These are phyloP conservation scores for Daedaleopsis nitida DNA, from an alignment of 768 basidiomycete species.

Conservation along the genomic window DNA sequence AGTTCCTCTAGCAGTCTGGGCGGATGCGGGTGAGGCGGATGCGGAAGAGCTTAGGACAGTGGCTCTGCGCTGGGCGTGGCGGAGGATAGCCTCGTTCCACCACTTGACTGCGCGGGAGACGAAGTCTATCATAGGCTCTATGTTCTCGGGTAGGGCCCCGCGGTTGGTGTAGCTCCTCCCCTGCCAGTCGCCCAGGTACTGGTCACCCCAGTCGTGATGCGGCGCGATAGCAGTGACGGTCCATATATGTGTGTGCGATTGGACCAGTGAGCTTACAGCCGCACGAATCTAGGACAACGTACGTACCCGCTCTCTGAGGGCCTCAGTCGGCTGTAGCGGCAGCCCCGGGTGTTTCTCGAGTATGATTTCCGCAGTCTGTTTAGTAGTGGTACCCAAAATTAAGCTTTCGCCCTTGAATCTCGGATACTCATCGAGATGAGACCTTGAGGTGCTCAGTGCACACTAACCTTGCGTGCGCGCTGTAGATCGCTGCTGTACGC, in stretches of 20 bases:
- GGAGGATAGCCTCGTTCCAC: slow-evolving; percentile 57
- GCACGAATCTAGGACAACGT: background rate
- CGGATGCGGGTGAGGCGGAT: too few relatives aligned
- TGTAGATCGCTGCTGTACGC: slow-evolving; percentile 75
- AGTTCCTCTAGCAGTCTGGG: too few relatives aligned
- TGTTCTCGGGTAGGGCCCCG: slow-evolving; percentile 18
- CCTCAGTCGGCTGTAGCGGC: slow-evolving; percentile 43
- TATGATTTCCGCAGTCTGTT: slow-evolving; percentile 69
- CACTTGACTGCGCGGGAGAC: slow-evolving; percentile 53
- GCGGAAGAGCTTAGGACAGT: too few relatives aligned
- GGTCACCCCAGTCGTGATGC: background rate
- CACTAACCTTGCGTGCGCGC: slow-evolving; percentile 62
- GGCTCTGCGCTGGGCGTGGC: slow-evolving; percentile 24
- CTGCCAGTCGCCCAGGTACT: slow-evolving; percentile 68
- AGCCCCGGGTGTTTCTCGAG: slow-evolving; percentile 53
- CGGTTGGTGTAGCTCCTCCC: slow-evolving; percentile 38
- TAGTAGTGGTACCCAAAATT: too few relatives aligned
- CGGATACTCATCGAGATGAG: too few relatives aligned
- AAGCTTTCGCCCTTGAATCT: too few relatives aligned
- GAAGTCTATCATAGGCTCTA: slow-evolving; percentile 46
- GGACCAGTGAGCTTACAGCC: background rate
- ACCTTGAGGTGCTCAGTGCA: background rate
- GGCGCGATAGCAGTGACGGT: background rate
- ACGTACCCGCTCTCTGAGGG: slow-evolving; percentile 68
- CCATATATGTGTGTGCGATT: background rate